These are phyloP conservation scores for Mycena vitilis DNA, from an alignment of 768 basidiomycete species.

Conservation along the genomic window DNA sequence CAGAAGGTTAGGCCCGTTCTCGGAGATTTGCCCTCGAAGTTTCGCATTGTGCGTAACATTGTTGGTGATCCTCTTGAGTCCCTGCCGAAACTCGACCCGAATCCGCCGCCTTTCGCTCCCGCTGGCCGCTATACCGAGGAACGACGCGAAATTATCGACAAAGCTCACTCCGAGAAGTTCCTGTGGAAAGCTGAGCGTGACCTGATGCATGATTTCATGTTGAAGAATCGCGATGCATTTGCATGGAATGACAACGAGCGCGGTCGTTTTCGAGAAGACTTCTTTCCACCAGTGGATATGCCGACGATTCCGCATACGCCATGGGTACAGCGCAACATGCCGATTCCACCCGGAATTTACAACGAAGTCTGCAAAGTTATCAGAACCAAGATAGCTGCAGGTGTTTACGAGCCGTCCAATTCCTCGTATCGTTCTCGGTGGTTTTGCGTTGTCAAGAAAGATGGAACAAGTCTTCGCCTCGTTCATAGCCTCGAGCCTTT, in stretches of 20 bases:
- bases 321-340: constrained; percentile 39
- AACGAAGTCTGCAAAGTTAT: constrained; percentile 29
- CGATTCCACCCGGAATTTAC: constrained; percentile 38
- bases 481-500: too few relatives aligned
- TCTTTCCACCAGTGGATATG: constrained; percentile 40
- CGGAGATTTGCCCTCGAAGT: constrained; percentile 34
- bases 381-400: constrained; percentile 17
- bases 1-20: constrained; percentile 34
- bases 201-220: constrained; percentile 31
- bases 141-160: constrained; percentile 18
- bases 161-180: constrained; percentile 26
- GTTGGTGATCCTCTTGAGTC: constrained; percentile 32
- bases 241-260: constrained; percentile 37
- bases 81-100: constrained; percentile 27
- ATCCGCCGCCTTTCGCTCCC: constrained; percentile 21
- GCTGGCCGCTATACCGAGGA: constrained; percentile 32
- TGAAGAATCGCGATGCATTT: constrained; percentile 33
- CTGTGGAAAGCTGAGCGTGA: constrained; percentile 33
- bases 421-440: constrained; percentile 30
- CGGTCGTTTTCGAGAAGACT: too few relatives aligned
- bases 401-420: constrained; percentile 28
- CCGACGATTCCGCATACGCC: constrained; percentile 37
- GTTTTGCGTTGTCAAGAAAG: too few relatives aligned
- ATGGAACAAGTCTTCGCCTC: too few relatives aligned
- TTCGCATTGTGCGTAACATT: constrained; percentile 32